A percentile compares a stretch with the other conserved stretches of the same genome.
phyloP scores from a whole-genome alignment of 2,329 filamentous ascomycete species.

The Mycocentrospora acerina region DNA sequence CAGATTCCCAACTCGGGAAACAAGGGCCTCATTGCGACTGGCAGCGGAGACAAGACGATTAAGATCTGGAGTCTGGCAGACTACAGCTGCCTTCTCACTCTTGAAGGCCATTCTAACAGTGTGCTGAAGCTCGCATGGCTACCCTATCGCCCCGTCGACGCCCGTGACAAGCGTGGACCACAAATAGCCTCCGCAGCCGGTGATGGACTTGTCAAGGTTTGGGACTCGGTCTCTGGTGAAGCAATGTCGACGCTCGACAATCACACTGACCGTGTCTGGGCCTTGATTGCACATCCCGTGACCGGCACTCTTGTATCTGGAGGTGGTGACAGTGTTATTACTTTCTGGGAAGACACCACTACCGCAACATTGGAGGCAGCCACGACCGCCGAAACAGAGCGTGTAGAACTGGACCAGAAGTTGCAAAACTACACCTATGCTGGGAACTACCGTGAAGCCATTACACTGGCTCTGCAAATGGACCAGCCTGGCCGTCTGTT shows the following conservation, averaged over 20 bases:
- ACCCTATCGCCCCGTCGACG: conserved; percentile 47
- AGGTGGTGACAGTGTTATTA: conserved; percentile 87
- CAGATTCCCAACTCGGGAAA: conserved; percentile 61
- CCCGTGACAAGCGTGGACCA: conserved; percentile 58
- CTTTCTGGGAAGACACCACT: conserved; percentile 94
- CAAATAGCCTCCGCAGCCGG: conserved; percentile 85
- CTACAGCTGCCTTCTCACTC: conserved; percentile 89
- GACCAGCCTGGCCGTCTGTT: conserved; percentile 91
- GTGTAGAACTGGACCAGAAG: conserved; percentile 92
- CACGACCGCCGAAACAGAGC: conserved; percentile 70
- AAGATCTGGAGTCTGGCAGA: conserved; percentile 93
- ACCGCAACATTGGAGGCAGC: conserved; percentile 74
- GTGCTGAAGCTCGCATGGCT: conserved; percentile 94
- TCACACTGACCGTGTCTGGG: conserved; percentile 95
- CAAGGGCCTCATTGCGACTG: conserved; percentile 83
- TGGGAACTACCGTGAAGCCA: conserved; percentile 88
- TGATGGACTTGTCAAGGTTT: conserved; percentile 94
- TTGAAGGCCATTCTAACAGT: conserved; percentile 95
- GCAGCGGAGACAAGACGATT: conserved; percentile 92
- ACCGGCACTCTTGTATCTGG: conserved; percentile 79
- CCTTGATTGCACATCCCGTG: conserved; percentile 67
- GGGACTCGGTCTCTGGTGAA: conserved; percentile 86
- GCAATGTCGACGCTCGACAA: conserved; percentile 90
- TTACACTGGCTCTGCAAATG: conserved; percentile 85
- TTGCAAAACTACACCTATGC: conserved; percentile 89